Percentiles rank a stretch among this genome's conserved stretches.
Evolutionary conservation across 768 basidiomycete species (phyloP).

Genomic region (Lepiota brunneoincarnata): DNA sequence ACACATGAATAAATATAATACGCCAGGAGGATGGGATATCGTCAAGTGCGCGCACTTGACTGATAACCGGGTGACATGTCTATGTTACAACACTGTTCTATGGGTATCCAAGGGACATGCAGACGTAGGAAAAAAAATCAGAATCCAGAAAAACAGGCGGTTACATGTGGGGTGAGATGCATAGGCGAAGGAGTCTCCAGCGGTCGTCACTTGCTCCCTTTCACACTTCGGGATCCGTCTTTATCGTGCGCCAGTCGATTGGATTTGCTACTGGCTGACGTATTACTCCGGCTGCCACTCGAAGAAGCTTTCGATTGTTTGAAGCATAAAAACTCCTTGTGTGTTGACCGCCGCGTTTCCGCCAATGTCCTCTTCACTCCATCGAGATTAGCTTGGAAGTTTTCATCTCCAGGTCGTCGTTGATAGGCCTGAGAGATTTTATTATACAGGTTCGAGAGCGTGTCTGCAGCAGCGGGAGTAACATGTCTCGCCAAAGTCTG

Average conservation of each 20-base stretch:
- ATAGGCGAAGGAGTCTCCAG: not conserved
- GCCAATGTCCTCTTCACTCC: conserved; percentile 88
- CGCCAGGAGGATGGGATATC: not conserved
- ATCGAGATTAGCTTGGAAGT: conserved; percentile 84
- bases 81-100: not conserved
- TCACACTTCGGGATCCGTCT: conserved; percentile 10
- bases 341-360: conserved; percentile 86
- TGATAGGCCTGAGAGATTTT: conserved; percentile 93
- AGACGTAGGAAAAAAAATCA: not conserved
- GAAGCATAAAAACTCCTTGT: conserved; percentile 95
- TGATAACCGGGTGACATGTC: not conserved
- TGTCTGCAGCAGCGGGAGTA: conserved; percentile 73
- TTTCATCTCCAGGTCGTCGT: conserved; percentile 80
- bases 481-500: conserved; percentile 92
- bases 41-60: not conserved
- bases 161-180: no score
- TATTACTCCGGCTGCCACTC: conserved; percentile 4
- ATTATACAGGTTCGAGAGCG: conserved; percentile 88
- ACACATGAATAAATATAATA: not conserved
- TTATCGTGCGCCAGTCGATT: conserved; percentile 8
- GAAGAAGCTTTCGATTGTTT: conserved; percentile 52
- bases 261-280: not conserved
- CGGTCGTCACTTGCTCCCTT: not conserved
- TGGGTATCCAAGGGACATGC: not conserved
- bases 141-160: not conserved